Percentiles rank a stretch among this genome's conserved stretches.
phyloP scores from a whole-genome alignment of 2,329 filamentous ascomycete species.

The Claviceps digitariae region DNA sequence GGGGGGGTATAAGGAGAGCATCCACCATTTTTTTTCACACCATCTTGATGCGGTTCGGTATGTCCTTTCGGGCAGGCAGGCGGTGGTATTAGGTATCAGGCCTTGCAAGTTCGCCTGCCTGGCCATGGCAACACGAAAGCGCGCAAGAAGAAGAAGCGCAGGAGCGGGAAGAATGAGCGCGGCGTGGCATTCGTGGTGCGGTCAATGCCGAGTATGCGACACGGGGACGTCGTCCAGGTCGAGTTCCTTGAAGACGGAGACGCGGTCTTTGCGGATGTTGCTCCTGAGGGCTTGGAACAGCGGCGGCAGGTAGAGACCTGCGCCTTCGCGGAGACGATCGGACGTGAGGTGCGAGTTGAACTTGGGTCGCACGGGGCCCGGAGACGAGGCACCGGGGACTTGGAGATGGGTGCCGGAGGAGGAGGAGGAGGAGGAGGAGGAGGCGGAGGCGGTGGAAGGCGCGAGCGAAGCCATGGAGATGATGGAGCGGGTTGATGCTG shows the following conservation, averaged over 20 bases:
- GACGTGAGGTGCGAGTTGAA: conserved; percentile 38
- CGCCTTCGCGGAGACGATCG: conserved; percentile 36
- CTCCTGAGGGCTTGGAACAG: conserved; percentile 25
- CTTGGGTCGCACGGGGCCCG: conserved; percentile 24
- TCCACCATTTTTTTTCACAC: too few relatives aligned
- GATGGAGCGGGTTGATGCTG: neutral
- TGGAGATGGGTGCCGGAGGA: conserved; percentile 1
- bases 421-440: too few relatives aligned
- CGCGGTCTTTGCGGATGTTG: conserved; percentile 35
- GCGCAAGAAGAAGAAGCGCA: too few relatives aligned
- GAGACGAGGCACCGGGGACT: neutral
- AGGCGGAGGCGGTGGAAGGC: neutral
- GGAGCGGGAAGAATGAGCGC: too few relatives aligned
- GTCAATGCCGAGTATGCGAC: neutral
- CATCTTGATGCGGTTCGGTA: too few relatives aligned
- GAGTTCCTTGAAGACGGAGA: conserved; percentile 38
- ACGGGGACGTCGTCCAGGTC: conserved; percentile 24
- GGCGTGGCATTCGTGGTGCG: neutral
- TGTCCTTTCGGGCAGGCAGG: too few relatives aligned
- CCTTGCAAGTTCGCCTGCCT: too few relatives aligned
- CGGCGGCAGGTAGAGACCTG: conserved; percentile 22
- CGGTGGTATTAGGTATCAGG: too few relatives aligned
- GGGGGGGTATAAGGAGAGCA: too few relatives aligned
- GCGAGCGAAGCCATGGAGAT: conserved; percentile 1
- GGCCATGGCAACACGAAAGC: too few relatives aligned